A percentile compares a stretch with the other conserved stretches of the same genome.
Conservation (phyloP, 805 yeast genomes). For the Brettanomyces sp. region DNA sequence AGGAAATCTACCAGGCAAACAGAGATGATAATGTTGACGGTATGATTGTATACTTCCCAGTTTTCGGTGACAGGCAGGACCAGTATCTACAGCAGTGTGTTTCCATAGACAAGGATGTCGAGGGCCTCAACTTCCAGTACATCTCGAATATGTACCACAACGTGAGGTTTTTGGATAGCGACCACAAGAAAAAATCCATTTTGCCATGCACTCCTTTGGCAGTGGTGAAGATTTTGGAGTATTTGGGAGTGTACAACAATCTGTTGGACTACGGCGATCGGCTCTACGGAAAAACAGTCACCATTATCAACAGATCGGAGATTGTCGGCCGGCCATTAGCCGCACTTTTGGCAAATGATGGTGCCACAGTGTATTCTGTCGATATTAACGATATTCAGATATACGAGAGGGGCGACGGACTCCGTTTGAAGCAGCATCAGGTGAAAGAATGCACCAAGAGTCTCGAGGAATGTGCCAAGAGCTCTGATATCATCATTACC, state of each 20-base stretch:
- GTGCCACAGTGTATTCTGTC: slow-evolving; percentile 90
- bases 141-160: slow-evolving; percentile 94
- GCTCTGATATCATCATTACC: slow-evolving; percentile 87
- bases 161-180: slow-evolving; percentile 68
- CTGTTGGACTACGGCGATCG: slow-evolving; percentile 83
- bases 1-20: slow-evolving; percentile 74
- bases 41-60: slow-evolving; percentile 96
- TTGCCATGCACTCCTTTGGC: slow-evolving; percentile 97
- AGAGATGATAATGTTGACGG: slow-evolving; percentile 71
- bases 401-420: slow-evolving; percentile 90
- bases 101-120: slow-evolving; percentile 88
- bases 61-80: slow-evolving; percentile 90
- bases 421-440: slow-evolving; percentile 71
- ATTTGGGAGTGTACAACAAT: slow-evolving; percentile 76
- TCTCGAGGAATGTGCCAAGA: slow-evolving; percentile 55
- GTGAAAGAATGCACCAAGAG: slow-evolving; percentile 50
- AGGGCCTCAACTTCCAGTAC: slow-evolving; percentile 85
- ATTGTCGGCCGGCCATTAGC: slow-evolving; percentile 97
- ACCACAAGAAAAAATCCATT: slow-evolving; percentile 64
- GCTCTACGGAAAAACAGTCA: slow-evolving; percentile 83
- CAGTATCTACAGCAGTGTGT: slow-evolving; percentile 92
- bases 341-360: slow-evolving; percentile 92
- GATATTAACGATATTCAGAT: slow-evolving; percentile 82
- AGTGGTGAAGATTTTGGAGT: slow-evolving; percentile 85
- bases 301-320: slow-evolving; percentile 89